Percentiles rank a stretch among this genome's conserved stretches.
Conservation (phyloP, 257 asterid genomes). For the Striga asiatica region DNA sequence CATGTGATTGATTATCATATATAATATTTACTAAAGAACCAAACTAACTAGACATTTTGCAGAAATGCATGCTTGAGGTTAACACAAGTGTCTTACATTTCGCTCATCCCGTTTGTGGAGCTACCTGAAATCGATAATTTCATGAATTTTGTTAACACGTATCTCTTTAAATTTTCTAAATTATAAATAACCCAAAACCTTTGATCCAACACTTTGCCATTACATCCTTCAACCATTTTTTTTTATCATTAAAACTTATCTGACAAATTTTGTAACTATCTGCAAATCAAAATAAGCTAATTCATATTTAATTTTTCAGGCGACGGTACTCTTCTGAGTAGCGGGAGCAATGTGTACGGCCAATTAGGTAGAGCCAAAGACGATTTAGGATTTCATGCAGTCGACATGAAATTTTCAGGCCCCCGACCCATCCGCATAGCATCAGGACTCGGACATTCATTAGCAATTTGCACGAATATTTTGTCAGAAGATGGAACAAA, state of each 20-base stretch:
- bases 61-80: not conserved
- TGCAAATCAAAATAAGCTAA: not conserved
- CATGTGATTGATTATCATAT: not conserved
- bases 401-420: slow-evolving; percentile 34
- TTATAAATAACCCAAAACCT: no score
- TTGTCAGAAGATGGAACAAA: slow-evolving; percentile 18
- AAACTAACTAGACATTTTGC: not conserved
- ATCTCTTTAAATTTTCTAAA: not conserved
- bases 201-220: no score
- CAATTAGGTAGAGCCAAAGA: slow-evolving; percentile 60
- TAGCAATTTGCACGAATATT: slow-evolving; percentile 48
- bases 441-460: slow-evolving; percentile 80
- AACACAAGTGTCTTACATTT: no score
- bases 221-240: no score
- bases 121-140: no score
- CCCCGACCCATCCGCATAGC: slow-evolving; percentile 44
- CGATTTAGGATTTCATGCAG: slow-evolving; percentile 56
- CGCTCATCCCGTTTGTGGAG: no score
- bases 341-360: slow-evolving; percentile 82
- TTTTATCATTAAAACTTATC: no score
- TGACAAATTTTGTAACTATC: no score
- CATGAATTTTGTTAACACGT: no score
- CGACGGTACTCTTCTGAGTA: slow-evolving; percentile 66
- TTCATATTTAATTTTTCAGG: slow-evolving; percentile 30
- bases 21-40: no score